Base-by-base conservation (phyloP, 177 flowering plant species). In the Vitis hybrid region DNA sequence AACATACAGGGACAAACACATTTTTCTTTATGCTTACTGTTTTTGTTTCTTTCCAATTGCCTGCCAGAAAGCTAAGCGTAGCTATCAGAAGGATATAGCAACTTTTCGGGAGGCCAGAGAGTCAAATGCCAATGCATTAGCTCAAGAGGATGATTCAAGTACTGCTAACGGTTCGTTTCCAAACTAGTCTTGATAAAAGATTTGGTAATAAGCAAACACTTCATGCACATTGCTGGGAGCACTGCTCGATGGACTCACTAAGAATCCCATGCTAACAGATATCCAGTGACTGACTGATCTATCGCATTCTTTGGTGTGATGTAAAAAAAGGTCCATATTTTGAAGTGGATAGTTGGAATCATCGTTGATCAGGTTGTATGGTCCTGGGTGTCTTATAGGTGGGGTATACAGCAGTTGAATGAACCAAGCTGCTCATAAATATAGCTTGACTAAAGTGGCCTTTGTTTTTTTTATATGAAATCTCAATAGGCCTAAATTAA, bases 71-170 rank as follows among this genome's bases (percentile, higher is more conserved):
- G 99, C 99, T 18, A 85, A 77, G 58, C 90, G 92, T 54, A 95
- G 98, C 80, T 95, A 91, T 85, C 92, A 93, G 80, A 93, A 93
- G 81, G 99, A 95, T 77, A 63, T 93, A 64, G 89, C 87, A 49
- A 76, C 82, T 52, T 75, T 89, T 69, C 73, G 60, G 60, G 89
- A 90, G 77, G 79, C 86, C 51, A 85, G 88, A 76, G 85, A 86
- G 55, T 79, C 91, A 31, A 85, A 79, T 72, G 75, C 84, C 13
- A 75, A 62, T 31, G 85, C 84, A 44, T 70, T 82, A 55, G 82
- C 74, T 72, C 54, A 59, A 64, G 85, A 75, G n/a, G 83, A 75
- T 69, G 78, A 73, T 38, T 77, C 67, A 81, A 55, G 89, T 38
- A 38, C 9, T 38, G 47, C 47, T 38, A 38, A 38, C 2, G 47